Evolutionary conservation across 805 yeast genomes (phyloP), one percentile per base, ranked within the genome.

Genomic region (Saturnispora sekii): DNA sequence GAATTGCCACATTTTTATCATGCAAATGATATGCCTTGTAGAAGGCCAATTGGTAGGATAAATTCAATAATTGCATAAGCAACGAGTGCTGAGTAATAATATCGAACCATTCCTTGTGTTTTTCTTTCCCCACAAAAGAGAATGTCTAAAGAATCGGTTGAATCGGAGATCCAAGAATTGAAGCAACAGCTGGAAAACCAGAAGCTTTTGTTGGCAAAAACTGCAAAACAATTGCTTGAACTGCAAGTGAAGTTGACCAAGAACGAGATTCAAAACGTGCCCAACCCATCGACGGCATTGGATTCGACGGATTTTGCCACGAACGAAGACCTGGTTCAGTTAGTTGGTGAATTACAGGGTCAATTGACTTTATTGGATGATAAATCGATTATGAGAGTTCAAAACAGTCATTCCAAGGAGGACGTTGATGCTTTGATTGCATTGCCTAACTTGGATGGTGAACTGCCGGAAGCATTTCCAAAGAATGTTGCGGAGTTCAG

Each of bases 271-370:
- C 56, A 60, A 2, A 43, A 48, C 3, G 38, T 56, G n/a, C 53
- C 55, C 10, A 28, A 45, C 9, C 57, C 57, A 12, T 54, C 55
- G 3, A 35, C 46, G 6, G 28, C 41, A 10, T 26, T 55, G 42
- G 81, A 76, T 48, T 58, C 76, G 1, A 59, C 72, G 3, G 86
- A 81, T 50, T 80, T 72, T 51, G 85, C 80, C 32, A 78, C 90
- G 3, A 82, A 85, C 52, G 94, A 84, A 47, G 97, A 90, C 57
- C 65, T 89, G 10, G 84, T 84, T 3, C 90, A 86, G 58, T 68
- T 89, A 38, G 97, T 88, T 11, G 86, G 85, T 10, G 97, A 89
- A 61, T 66, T 89, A 45, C 97, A 89, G 63, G 84, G 85, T 8
- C 97, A 89, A 63, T 70, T 89, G 56, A 89, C 84, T 43, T 67